Conservation (phyloP, 75 land plant genomes). For the Chamaecyparis obtusa region DNA sequence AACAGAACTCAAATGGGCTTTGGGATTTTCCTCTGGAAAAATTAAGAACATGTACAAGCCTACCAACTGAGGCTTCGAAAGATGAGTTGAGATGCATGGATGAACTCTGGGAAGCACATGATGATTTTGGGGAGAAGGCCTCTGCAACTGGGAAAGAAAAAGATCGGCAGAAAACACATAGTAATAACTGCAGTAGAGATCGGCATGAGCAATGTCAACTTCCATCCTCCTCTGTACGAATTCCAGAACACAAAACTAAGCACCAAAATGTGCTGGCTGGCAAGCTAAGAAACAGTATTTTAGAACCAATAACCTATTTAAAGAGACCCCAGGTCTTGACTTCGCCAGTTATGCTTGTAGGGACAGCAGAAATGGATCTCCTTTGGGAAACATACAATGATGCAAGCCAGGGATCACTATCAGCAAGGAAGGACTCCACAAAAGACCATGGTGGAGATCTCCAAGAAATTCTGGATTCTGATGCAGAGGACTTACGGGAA, state of each 20-base stretch:
- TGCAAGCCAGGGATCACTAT: neutral
- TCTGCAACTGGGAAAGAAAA: no score
- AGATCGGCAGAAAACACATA: no score
- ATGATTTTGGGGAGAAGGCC: no score
- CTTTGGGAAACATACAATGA: constrained; percentile 8
- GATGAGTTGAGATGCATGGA: no score
- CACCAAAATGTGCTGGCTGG: neutral
- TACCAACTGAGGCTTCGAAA: no score
- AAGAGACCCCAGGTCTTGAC: neutral
- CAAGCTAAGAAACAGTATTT: neutral
- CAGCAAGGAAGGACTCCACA: neutral
- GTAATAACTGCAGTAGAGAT: neutral
- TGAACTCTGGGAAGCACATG: no score
- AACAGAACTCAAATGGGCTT: no score
- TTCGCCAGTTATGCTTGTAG: constrained; percentile 4
- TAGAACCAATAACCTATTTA: neutral
- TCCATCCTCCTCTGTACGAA: neutral
- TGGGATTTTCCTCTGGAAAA: no score
- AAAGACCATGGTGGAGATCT: neutral
- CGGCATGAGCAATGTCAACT: neutral
- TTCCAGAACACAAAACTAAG: neutral
- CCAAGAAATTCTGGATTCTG: neutral
- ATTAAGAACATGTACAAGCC: no score
- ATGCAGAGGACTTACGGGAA: neutral
- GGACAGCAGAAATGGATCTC: neutral